Conservation (phyloP, 116 monocot species). For the Dioscorea cayenensis region DNA sequence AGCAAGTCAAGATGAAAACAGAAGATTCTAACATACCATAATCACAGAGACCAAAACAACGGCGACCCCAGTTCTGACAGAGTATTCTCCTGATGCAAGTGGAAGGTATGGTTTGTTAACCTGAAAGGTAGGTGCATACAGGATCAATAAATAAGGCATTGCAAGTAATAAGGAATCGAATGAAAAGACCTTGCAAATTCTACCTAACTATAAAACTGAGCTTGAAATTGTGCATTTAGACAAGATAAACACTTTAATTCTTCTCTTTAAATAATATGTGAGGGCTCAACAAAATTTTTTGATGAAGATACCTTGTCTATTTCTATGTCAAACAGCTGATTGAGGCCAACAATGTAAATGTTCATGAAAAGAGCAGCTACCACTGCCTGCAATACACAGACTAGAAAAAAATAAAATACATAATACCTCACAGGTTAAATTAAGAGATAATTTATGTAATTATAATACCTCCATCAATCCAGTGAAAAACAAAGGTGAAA, state of each 20-base stretch:
- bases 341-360: constrained; percentile 96
- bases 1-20: background rate
- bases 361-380: constrained; percentile 94
- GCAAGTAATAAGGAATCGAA: background rate
- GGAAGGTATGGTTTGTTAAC: constrained; percentile 94
- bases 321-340: constrained; percentile 94
- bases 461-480: constrained; percentile 71
- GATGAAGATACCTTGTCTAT: constrained; percentile 79
- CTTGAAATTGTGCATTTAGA: background rate
- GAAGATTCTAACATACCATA: constrained; percentile 42
- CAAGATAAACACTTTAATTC: background rate
- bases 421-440: background rate
- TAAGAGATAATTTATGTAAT: background rate
- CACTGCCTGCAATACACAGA: constrained; percentile 56
- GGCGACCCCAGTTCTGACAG: constrained; percentile 47
- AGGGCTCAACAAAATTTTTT: background rate
- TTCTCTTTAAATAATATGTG: background rate
- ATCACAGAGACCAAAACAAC: constrained; percentile 62
- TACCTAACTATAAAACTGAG: background rate
- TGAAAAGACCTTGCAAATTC: background rate
- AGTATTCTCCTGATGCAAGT: constrained; percentile 94
- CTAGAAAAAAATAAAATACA: background rate
- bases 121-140: constrained; percentile 23
- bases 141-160: background rate
- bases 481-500: constrained; percentile 69